Evolutionary conservation across 164 flowering plant species (phyloP).

Genomic region (Umbilicus rupestris): DNA sequence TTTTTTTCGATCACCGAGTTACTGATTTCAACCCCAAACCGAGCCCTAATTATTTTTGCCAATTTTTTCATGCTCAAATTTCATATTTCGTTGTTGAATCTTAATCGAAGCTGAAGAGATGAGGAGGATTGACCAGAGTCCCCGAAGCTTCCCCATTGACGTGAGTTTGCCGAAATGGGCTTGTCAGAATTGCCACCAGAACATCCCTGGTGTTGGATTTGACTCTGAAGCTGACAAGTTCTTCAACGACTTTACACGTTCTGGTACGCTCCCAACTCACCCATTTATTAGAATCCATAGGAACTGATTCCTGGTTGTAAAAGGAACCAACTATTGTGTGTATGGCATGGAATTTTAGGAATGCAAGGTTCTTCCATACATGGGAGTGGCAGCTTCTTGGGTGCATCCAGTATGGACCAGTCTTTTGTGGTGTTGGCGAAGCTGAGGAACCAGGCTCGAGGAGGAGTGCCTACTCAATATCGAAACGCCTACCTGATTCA

Average conservation of each 20-base stretch:
- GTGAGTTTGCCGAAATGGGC: slow-evolving; percentile 74
- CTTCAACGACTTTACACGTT: slow-evolving; percentile 48
- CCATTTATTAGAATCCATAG: background rate
- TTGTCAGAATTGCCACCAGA: slow-evolving; percentile 83
- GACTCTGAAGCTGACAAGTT: slow-evolving; percentile 62
- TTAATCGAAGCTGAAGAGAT: slow-evolving; percentile 7
- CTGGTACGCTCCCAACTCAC: slow-evolving; percentile 53
- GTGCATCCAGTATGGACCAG: slow-evolving; percentile 78
- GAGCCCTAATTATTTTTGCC: background rate
- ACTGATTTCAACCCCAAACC: background rate
- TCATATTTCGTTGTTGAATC: background rate
- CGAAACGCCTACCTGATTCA: slow-evolving; percentile 31
- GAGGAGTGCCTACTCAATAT: slow-evolving; percentile 69
- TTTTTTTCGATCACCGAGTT: background rate
- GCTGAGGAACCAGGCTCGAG: slow-evolving; percentile 41
- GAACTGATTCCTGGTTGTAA: background rate
- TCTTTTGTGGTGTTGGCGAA: slow-evolving; percentile 88
- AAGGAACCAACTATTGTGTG: background rate
- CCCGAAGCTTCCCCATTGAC: slow-evolving; percentile 48
- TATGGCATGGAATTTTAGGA: background rate
- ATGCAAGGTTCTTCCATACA: slow-evolving; percentile 50
- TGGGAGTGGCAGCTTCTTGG: slow-evolving; percentile 61
- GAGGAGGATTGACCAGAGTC: slow-evolving; percentile 26
- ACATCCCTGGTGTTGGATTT: slow-evolving; percentile 69
- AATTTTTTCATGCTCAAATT: background rate